Conservation (phyloP, 106 monocot genomes). For the Posidonia australis region DNA sequence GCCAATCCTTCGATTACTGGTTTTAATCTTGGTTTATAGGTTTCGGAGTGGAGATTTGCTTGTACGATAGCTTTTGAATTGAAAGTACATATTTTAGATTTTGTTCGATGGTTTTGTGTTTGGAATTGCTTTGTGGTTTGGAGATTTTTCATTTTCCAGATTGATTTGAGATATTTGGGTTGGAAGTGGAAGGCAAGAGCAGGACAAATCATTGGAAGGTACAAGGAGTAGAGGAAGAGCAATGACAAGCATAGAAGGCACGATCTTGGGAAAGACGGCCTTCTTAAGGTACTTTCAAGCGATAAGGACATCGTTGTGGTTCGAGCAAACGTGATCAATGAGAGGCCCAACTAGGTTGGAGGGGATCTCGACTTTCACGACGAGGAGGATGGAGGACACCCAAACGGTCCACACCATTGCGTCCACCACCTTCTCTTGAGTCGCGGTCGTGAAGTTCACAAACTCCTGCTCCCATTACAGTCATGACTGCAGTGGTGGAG, state of each 20-base stretch:
- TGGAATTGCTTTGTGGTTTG: background rate
- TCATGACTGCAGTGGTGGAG: no score
- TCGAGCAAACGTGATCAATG: conserved; percentile 37
- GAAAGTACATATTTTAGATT: background rate
- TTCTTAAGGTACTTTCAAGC: conserved; percentile 81
- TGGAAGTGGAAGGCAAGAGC: no score
- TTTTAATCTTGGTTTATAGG: background rate
- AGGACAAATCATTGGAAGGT: no score
- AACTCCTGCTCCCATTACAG: no score
- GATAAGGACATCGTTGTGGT: conserved; percentile 27
- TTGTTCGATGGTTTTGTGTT: background rate
- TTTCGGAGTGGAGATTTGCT: background rate
- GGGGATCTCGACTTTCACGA: conserved; percentile 17
- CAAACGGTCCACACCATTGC: no score
- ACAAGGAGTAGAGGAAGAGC: no score
- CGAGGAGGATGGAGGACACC: no score
- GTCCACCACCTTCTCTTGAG: no score
- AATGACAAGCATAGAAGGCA: conserved; percentile 51
- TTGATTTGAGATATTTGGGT: background rate
- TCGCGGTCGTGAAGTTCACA: no score
- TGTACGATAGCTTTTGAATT: background rate
- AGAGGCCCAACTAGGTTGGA: conserved; percentile 25
- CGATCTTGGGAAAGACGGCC: conserved; percentile 45
- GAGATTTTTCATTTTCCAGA: background rate
- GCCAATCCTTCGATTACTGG: background rate